phyloP scores from a whole-genome alignment of 176 grass and related monocot genomes.

The Rhipidocladum racemiflorum region DNA sequence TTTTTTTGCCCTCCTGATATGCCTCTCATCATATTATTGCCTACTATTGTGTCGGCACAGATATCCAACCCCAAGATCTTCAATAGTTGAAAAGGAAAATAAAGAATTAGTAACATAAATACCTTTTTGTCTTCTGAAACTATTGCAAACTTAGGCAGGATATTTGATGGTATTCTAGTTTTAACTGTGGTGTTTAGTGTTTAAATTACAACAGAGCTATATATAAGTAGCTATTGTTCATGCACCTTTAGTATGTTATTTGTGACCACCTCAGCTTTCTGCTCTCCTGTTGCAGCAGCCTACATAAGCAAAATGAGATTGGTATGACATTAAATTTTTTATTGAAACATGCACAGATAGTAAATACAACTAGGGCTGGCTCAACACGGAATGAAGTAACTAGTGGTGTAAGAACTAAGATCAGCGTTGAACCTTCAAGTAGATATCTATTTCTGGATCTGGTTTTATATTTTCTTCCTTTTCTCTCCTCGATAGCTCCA shows the following conservation, averaged over 20 bases:
- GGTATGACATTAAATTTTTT: background rate
- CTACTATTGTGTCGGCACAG: constrained; percentile 78
- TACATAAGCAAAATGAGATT: constrained; percentile 21
- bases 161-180: background rate
- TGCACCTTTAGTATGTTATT: constrained; percentile 81
- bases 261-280: constrained; percentile 71
- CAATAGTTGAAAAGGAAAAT: constrained; percentile 3
- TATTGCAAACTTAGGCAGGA: background rate
- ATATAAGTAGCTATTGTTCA: background rate
- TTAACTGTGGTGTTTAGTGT: background rate
- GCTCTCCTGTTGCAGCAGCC: constrained; percentile 68
- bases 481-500: constrained; percentile 73
- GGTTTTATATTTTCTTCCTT: constrained; percentile 74
- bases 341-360: background rate
- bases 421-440: constrained; percentile 59
- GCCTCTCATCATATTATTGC: constrained; percentile 78
- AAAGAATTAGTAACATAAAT: background rate
- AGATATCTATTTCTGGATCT: constrained; percentile 74
- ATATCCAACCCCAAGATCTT: constrained; percentile 77
- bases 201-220: background rate
- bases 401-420: background rate
- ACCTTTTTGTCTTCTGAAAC: background rate
- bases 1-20: constrained; percentile 94
- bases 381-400: background rate
- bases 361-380: background rate